These are phyloP conservation scores for Rugosomyces carneus DNA, from an alignment of 1,284 basidiomycete species.

Conservation along the genomic window DNA sequence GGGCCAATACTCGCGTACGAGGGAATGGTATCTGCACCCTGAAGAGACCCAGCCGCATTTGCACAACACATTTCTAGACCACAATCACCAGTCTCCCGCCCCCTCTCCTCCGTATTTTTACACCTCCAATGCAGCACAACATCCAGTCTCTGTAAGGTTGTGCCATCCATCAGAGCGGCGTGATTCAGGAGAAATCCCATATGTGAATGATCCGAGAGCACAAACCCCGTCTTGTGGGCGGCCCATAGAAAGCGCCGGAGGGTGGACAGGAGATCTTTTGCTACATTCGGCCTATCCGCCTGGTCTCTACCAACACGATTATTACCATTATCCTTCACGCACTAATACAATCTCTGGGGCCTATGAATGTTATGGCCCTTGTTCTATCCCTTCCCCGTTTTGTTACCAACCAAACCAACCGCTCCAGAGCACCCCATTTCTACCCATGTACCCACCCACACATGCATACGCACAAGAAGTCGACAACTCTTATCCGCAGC, in stretches of 20 bases:
- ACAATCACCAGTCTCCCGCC: slow-evolving; percentile 12
- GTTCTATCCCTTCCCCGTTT: slow-evolving; percentile 21
- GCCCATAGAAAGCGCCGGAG: not conserved
- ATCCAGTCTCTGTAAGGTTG: not conserved
- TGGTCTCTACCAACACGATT: slow-evolving; percentile 21
- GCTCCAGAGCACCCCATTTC: slow-evolving; percentile 5
- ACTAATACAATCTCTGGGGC: slow-evolving; percentile 15
- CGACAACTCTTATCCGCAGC: slow-evolving; percentile 15
- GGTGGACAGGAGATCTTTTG: not conserved
- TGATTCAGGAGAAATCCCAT: not conserved
- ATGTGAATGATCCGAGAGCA: not conserved
- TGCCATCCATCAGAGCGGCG: not conserved
- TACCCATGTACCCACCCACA: slow-evolving; percentile 12
- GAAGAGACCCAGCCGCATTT: slow-evolving; percentile 15
- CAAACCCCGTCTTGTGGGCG: not conserved
- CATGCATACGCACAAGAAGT: slow-evolving; percentile 17
- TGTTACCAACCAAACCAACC: slow-evolving; percentile 17
- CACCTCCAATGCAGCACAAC: slow-evolving; percentile 22
- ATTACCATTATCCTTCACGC: slow-evolving; percentile 27
- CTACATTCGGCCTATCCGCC: slow-evolving; percentile 10
- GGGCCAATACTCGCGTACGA: slow-evolving; percentile 27
- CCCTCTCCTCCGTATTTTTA: slow-evolving; percentile 36
- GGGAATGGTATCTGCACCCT: slow-evolving; percentile 24
- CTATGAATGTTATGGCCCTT: slow-evolving; percentile 18
- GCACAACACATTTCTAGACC: slow-evolving; percentile 13